Conservation (phyloP, 768 basidiomycete genomes). For the Suillus discolor region DNA sequence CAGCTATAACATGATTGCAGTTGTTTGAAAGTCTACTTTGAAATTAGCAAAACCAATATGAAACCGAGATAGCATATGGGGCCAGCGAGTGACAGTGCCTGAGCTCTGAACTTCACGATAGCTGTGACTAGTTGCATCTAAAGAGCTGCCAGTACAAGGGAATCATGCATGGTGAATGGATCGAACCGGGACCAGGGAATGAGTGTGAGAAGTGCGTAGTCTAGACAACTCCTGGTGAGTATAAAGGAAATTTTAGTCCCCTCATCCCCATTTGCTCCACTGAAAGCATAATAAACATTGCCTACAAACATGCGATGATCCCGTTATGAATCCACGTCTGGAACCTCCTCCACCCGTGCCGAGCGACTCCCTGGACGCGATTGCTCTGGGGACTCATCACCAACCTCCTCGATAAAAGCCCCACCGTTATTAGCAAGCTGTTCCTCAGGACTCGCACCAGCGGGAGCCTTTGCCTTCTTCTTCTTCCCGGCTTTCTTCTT, state of each 20-base stretch:
- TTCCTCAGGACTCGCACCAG: constrained; percentile 35
- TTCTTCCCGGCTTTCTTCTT: constrained; percentile 73
- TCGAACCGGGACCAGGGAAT: not conserved
- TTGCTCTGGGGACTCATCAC: constrained; percentile 33
- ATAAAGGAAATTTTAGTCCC: not conserved
- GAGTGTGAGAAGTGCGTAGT: not conserved
- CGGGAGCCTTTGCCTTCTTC: constrained; percentile 48
- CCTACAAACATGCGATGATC: not conserved
- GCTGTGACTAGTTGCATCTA: too few species aligned
- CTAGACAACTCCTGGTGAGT: not conserved
- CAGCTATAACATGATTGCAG: not conserved
- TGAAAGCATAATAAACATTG: not conserved
- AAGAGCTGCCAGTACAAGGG: not conserved
- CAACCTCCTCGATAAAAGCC: constrained; percentile 41
- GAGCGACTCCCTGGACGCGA: constrained; percentile 38
- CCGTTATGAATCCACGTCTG: constrained; percentile 40
- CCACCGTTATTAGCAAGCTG: constrained; percentile 45
- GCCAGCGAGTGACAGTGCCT: too few species aligned
- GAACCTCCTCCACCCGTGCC: constrained; percentile 48
- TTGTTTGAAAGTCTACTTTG: not conserved
- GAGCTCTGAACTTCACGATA: too few species aligned
- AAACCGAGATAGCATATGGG: too few species aligned
- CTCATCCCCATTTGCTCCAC: not conserved
- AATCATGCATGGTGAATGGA: not conserved
- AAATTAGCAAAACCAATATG: not conserved